These are phyloP conservation scores for Cladosporium phlei DNA, from an alignment of 2,329 filamentous ascomycete genomes.

Conservation along the genomic window DNA sequence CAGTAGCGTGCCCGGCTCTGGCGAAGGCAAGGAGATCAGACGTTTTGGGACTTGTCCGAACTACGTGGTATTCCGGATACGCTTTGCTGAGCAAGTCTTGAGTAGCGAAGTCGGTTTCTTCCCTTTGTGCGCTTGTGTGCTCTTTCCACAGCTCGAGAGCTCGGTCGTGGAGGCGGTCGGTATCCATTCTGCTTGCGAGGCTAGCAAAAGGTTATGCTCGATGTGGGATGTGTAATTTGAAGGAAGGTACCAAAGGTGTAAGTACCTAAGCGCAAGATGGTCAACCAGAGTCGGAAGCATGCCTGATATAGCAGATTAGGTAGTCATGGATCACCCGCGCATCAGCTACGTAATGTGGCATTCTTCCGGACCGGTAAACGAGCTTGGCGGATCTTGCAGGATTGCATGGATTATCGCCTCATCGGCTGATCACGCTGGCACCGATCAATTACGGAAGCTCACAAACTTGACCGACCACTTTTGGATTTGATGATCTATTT, in stretches of 20 bases:
- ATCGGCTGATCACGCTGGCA: no score
- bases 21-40: slow-evolving; percentile 37
- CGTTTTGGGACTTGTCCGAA: background rate
- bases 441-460: background rate
- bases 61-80: background rate
- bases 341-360: background rate
- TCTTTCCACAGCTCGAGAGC: background rate
- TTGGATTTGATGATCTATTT: background rate
- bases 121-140: background rate
- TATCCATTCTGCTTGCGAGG: background rate
- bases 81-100: background rate
- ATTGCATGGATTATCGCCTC: background rate
- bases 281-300: background rate
- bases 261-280: background rate
- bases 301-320: background rate
- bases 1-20: slow-evolving; percentile 36
- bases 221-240: background rate
- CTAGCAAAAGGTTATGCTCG: no score
- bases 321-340: no score
- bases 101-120: background rate
- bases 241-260: background rate
- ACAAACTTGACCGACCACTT: background rate
- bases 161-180: background rate
- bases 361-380: background rate
- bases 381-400: background rate